phyloP scores from a whole-genome alignment of 2,329 filamentous ascomycete genomes.

The Alternaria brassicicola region DNA sequence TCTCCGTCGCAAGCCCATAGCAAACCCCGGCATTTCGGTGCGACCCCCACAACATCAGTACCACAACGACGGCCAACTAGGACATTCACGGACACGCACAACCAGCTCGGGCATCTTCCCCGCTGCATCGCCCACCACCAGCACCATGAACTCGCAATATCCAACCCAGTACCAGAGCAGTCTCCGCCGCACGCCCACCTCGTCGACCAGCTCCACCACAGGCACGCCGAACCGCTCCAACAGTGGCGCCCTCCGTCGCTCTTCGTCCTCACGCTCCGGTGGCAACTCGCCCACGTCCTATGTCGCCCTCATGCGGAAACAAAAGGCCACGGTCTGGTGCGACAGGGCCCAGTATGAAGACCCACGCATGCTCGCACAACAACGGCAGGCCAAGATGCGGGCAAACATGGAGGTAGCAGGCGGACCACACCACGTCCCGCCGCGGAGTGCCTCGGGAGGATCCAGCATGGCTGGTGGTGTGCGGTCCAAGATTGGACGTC shows the following conservation, averaged over 20 bases:
- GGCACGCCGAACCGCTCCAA: constrained; percentile 56
- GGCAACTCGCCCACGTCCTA: constrained; percentile 73
- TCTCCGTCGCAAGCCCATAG: constrained; percentile 45
- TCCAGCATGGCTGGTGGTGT: constrained; percentile 58
- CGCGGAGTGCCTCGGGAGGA: constrained; percentile 48
- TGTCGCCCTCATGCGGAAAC: constrained; percentile 92
- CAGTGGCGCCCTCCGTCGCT: constrained; percentile 68
- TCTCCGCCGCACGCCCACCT: constrained; percentile 66
- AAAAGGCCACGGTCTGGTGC: constrained; percentile 99
- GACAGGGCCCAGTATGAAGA: constrained; percentile 93
- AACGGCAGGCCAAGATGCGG: constrained; percentile 83
- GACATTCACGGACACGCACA: constrained; percentile 47
- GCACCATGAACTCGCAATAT: constrained; percentile 44
- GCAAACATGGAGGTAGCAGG: constrained; percentile 84
- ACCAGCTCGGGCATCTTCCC: constrained; percentile 48
- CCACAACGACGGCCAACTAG: constrained; percentile 31
- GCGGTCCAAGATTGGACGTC: constrained; percentile 78
- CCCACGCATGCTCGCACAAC: constrained; percentile 78
- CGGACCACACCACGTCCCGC: constrained; percentile 51
- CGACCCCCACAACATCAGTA: constrained; percentile 35
- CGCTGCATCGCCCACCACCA: constrained; percentile 29
- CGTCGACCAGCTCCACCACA: constrained; percentile 69
- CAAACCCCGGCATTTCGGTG: constrained; percentile 40
- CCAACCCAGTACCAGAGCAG: constrained; percentile 43
- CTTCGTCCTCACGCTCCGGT: constrained; percentile 78